A percentile compares a stretch with the other conserved stretches of the same genome.
These are phyloP conservation scores for Pseudozyma flocculosa DNA, from an alignment of 1,284 basidiomycete genomes.

Conservation along the genomic window DNA sequence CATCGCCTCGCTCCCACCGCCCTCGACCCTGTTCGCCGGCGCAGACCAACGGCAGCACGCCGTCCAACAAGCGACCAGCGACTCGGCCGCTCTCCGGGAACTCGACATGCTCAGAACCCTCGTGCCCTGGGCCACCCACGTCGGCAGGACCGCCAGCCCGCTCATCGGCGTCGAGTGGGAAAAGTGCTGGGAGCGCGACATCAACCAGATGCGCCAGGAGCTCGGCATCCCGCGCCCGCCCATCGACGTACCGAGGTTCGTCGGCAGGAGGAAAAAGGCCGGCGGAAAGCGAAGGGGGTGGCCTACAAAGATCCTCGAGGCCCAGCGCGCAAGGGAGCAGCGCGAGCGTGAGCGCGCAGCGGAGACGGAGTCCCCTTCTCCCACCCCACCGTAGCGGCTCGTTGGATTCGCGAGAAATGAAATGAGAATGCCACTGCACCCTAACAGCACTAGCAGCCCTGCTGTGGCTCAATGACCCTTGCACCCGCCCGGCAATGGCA, in stretches of 20 bases:
- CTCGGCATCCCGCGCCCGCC: constrained; percentile 66
- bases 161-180: constrained; percentile 95
- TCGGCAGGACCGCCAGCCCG: constrained; percentile 71
- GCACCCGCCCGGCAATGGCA: too few species aligned
- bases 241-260: constrained; percentile 42
- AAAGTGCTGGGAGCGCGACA: constrained; percentile 80
- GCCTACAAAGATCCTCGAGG: constrained; percentile 47
- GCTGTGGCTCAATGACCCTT: too few species aligned
- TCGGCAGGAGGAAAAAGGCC: constrained; percentile 15
- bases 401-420: too few species aligned
- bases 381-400: too few species aligned
- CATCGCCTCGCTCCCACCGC: constrained; percentile 21
- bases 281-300: constrained; percentile 41
- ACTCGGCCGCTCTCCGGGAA: constrained; percentile 46
- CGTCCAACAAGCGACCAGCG: constrained; percentile 59
- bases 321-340: constrained; percentile 18
- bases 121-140: constrained; percentile 71
- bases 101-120: constrained; percentile 20
- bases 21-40: constrained; percentile 13
- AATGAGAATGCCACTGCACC: too few species aligned
- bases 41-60: too few species aligned
- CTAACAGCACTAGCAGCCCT: too few species aligned
- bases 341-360: constrained; percentile 3
- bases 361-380: too few species aligned
- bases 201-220: constrained; percentile 76